These are phyloP conservation scores for Rhodotorula graminis DNA, from an alignment of 768 basidiomycete genomes.

Conservation along the genomic window DNA sequence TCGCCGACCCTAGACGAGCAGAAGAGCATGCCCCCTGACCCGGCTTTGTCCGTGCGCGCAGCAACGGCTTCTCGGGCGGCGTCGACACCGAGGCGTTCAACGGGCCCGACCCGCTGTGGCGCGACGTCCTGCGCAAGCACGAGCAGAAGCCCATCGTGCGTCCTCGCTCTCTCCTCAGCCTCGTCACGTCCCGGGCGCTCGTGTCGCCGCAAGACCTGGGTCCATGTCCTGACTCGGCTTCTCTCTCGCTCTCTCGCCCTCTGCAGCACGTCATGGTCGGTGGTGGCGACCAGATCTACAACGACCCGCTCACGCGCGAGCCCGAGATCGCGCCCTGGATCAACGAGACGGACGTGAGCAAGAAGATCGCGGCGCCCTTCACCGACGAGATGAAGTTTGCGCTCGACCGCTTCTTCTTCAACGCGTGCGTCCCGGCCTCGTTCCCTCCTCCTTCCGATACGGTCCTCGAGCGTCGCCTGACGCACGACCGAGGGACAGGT, in stretches of 20 bases:
- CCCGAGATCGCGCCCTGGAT: slow-evolving; percentile 87
- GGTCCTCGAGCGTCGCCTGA: too few species aligned
- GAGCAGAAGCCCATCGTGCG: slow-evolving; percentile 61
- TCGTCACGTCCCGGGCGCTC: too few species aligned
- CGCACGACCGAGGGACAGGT: too few species aligned
- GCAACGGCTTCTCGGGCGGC: slow-evolving; percentile 56
- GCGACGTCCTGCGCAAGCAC: slow-evolving; percentile 81
- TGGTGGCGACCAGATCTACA: slow-evolving; percentile 52
- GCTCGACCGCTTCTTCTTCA: slow-evolving; percentile 60
- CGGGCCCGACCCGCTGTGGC: slow-evolving; percentile 59
- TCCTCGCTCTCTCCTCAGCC: too few species aligned
- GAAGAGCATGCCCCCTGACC: too few species aligned
- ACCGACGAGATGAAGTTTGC: slow-evolving; percentile 67
- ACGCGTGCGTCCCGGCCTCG: slow-evolving; percentile 7
- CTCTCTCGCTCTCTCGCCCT: slow-evolving; percentile 53
- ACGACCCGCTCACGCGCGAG: slow-evolving; percentile 62
- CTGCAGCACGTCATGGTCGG: slow-evolving; percentile 72
- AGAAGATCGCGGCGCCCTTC: slow-evolving; percentile 59
- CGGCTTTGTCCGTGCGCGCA: not conserved
- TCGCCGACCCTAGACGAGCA: not conserved
- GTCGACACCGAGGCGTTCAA: slow-evolving; percentile 62
- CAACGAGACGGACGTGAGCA: slow-evolving; percentile 55
- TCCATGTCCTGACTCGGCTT: too few species aligned
- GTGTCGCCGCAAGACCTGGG: too few species aligned
- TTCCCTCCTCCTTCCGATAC: too few species aligned